Evolutionary conservation across 2,329 filamentous ascomycete genomes (phyloP), one percentile per base, ranked within the genome.

Genomic region (Hypoxylon sp.): DNA sequence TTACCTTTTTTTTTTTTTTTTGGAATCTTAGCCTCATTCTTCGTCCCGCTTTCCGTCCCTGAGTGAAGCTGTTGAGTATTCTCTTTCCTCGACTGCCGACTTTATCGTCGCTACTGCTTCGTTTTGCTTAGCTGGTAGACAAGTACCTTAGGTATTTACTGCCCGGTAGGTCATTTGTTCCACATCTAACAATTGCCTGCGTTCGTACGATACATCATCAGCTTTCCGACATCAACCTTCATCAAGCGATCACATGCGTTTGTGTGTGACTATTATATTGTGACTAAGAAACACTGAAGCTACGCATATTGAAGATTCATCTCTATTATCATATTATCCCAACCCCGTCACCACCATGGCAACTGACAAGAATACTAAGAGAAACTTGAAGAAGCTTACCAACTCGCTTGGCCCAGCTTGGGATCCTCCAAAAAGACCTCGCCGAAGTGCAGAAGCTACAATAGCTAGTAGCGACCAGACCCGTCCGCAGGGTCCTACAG

Each of bases 351-450:
- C 48, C 25, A 61, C 37, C 25, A 71, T 70, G 67, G 53, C 16
- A 37, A 43, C 69, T 74, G 55, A 72, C 63, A 71, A 65, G 47
- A 53, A 45, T 39, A 63, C 55, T 43, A 67, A 61, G 58, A 64
- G 56, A 34, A 61, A 61, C 16, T 43, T 70, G 50, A 71, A 66
- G 45, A 37, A 66, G 23, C 61, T 74, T 37, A 51, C 64, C 21
- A 61, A 54, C 63, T 53, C 61, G 6, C 67, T 74, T 47, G 71
- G 71, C 34, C 56, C 54, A 11, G 62, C 63, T 54, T 74, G 69
- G 71, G 58, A 67, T 23, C 14, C 32, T 16, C 65, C 69, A 5
- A 52, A 30, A 25, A 53, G 47, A 9, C 27, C 51, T 39, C 70
- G 70, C 34, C 63, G 70, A 19, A 51, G 16, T 46, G 30, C 45